Percentiles rank a stretch among this genome's conserved stretches.
phyloP scores from a whole-genome alignment of 768 basidiomycete species.

The Podaxis pistillaris region DNA sequence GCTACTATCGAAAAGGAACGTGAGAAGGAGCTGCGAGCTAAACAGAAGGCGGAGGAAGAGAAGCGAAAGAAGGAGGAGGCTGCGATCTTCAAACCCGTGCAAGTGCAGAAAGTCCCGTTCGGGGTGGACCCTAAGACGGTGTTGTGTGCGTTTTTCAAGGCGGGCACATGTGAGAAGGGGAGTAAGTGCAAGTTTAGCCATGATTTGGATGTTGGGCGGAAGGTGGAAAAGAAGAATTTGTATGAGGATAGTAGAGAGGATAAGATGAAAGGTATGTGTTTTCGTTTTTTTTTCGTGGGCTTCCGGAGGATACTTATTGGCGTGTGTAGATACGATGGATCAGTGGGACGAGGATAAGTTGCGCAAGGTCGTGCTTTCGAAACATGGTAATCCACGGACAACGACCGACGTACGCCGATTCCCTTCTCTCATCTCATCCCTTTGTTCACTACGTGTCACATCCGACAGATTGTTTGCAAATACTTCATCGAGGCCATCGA shows the following conservation, averaged over 20 bases:
- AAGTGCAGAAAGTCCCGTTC: slow-evolving; percentile 85
- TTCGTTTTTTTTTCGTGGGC: background rate
- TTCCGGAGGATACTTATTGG: background rate
- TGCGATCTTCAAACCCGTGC: slow-evolving; percentile 76
- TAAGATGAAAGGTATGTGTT: slow-evolving; percentile 61
- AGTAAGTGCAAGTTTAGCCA: slow-evolving; percentile 97
- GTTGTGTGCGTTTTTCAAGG: slow-evolving; percentile 90
- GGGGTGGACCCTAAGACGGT: slow-evolving; percentile 97
- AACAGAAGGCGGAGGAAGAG: slow-evolving; percentile 77
- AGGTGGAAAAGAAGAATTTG: slow-evolving; percentile 93
- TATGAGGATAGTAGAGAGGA: slow-evolving; percentile 89
- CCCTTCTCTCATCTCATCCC: background rate
- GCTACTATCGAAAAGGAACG: slow-evolving; percentile 81
- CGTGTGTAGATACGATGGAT: slow-evolving; percentile 86
- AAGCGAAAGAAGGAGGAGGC: slow-evolving; percentile 85
- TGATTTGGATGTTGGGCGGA: slow-evolving; percentile 83
- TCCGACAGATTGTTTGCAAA: slow-evolving; percentile 90
- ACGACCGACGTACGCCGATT: slow-evolving; percentile 73
- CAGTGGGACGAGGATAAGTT: slow-evolving; percentile 97
- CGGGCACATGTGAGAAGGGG: slow-evolving; percentile 92
- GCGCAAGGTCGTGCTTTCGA: slow-evolving; percentile 79
- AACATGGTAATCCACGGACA: slow-evolving; percentile 87
- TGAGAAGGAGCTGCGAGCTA: slow-evolving; percentile 74
- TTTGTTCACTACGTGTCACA: background rate
- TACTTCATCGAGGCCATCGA: slow-evolving; percentile 97